phyloP scores from a whole-genome alignment of 768 basidiomycete genomes.

The Stropharia rugosoannulata region DNA sequence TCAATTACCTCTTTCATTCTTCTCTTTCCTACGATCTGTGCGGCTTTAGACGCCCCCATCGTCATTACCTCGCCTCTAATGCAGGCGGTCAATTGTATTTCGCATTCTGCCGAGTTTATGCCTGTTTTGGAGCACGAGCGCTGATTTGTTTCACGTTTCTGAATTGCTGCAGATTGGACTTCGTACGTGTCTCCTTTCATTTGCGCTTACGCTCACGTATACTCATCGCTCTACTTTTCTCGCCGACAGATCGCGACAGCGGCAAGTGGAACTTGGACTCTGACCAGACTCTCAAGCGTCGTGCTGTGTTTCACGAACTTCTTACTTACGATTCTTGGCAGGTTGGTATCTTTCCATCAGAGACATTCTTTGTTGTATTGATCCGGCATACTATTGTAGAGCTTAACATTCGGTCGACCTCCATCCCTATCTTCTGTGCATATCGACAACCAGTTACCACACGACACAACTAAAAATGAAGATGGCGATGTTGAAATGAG shows the following conservation, averaged over 20 bases:
- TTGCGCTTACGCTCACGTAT: neutral
- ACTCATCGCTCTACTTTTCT: slow-evolving; percentile 3
- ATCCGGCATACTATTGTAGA: slow-evolving; percentile 35
- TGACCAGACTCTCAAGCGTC: slow-evolving; percentile 56
- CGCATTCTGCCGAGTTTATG: slow-evolving; percentile 1
- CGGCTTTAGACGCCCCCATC: neutral
- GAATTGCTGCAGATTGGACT: slow-evolving; percentile 51
- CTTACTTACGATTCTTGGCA: slow-evolving; percentile 72
- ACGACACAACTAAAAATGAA: slow-evolving; percentile 41
- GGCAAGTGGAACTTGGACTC: slow-evolving; percentile 59
- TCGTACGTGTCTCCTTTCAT: slow-evolving; percentile 43
- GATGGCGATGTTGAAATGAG: slow-evolving; percentile 58
- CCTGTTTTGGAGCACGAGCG: slow-evolving; percentile 7
- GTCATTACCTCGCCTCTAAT: neutral
- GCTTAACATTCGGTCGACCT: slow-evolving; percentile 69
- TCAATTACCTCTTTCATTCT: slow-evolving; percentile 20
- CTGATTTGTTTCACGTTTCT: slow-evolving; percentile 14
- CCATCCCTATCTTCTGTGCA: slow-evolving; percentile 61
- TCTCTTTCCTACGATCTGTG: neutral
- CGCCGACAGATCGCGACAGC: slow-evolving; percentile 58
- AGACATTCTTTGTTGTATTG: neutral
- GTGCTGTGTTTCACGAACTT: slow-evolving; percentile 64
- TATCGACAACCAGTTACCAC: slow-evolving; percentile 54
- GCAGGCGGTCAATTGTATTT: neutral
- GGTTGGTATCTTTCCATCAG: slow-evolving; percentile 34